Conservation (phyloP, 2,329 filamentous ascomycete species). For the Fusarium brachygibbosum region DNA sequence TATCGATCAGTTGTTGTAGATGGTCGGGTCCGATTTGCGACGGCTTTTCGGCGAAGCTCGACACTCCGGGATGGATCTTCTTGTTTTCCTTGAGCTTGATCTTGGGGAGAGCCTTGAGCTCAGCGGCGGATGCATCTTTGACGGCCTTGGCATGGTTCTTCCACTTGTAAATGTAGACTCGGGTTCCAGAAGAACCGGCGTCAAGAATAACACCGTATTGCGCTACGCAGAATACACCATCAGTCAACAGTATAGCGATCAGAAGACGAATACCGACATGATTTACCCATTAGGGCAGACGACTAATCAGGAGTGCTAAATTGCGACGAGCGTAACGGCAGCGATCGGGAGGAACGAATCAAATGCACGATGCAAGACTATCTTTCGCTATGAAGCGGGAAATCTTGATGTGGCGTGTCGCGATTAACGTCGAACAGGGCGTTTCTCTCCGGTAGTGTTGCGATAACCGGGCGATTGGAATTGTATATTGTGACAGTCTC, state of each 20-base stretch:
- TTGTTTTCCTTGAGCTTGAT: constrained; percentile 89
- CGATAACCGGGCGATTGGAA: constrained; percentile 29
- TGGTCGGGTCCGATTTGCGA: constrained; percentile 85
- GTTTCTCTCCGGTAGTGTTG: constrained; percentile 24
- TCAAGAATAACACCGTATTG: constrained; percentile 96
- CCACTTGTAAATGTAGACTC: constrained; percentile 96
- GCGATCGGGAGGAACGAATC: background rate
- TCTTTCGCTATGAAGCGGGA: constrained; percentile 1
- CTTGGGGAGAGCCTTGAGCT: constrained; percentile 77
- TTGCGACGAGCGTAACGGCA: constrained; percentile 5
- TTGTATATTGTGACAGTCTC: constrained; percentile 12
- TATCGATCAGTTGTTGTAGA: constrained; percentile 81
- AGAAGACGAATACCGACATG: constrained; percentile 50
- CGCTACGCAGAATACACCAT: constrained; percentile 55
- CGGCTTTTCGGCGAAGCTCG: constrained; percentile 85
- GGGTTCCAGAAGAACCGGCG: constrained; percentile 96
- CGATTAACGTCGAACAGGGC: background rate
- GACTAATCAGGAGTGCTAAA: constrained; percentile 4
- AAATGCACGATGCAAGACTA: background rate
- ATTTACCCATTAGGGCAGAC: constrained; percentile 53
- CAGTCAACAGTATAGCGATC: constrained; percentile 24
- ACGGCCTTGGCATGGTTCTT: constrained; percentile 77
- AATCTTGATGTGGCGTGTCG: background rate
- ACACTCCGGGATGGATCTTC: constrained; percentile 94
- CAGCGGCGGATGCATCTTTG: constrained; percentile 61